Evolutionary conservation across 257 asterid genomes (phyloP), one percentile per base, ranked within the genome.

Genomic region (Nyctanthes arbortristis): DNA sequence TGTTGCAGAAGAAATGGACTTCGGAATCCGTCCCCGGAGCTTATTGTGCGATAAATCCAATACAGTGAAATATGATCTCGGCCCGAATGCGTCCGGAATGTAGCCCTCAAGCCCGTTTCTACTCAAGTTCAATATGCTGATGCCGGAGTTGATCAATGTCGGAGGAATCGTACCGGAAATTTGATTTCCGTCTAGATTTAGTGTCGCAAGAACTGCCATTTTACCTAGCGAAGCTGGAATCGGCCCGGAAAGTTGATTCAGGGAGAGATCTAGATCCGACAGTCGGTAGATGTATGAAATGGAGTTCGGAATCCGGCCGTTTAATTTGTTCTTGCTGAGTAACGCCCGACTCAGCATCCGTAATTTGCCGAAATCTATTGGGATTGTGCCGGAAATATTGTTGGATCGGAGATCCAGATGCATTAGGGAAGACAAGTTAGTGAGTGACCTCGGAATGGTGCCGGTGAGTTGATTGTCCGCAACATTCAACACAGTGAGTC

Each of bases 321-420:
- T 73, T 2, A 93, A 8, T 59, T 59, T 75, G 81, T 93, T 93
- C 34, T 74, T 74, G 71, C 96, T 87, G 4, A 93, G 81, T 18
- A 93, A 49, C 2, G 97, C 96, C 32, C 98, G 86, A 57, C 98
- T 90, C 66, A 93, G 52, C 97, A 85, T 93, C 34, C 87, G 62
- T 45, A 93, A 25, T 31, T 82, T 84, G 2, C 96, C 96, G 29
- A 93, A 74, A n/a, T 82, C 58, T 10, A 61, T 70, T 0, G 98
- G 98, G 4, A 93, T 66, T 0, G 85, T 74, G 0, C 98, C 98
- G 0, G 88, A 75, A 6, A 93, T 73, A 3, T 18, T 13, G 86
- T 93, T 93, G 32, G 80, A 70, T 1, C 97, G 73, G 11, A 93
- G 66, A 55, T 93, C 98, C 22, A 93, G 67, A 68, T 93, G 98